Percentiles rank a stretch among this genome's conserved stretches.
Evolutionary conservation across 148 eudicot genomes (phyloP).

Genomic region (Suaeda aralocaspica): DNA sequence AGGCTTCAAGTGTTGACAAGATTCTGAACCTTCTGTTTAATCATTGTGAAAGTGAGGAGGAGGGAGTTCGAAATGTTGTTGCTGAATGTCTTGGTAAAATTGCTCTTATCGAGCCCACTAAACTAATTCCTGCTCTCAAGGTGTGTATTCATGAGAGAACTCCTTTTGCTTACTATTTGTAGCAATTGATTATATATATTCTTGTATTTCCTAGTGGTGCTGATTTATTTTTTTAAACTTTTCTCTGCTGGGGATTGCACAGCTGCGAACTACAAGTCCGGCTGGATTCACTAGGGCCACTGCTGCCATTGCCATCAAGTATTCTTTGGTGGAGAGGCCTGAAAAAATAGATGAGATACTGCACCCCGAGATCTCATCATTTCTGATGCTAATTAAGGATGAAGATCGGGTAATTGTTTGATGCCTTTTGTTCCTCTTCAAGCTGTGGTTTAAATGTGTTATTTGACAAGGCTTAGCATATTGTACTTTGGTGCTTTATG

Average conservation of each 20-base stretch:
- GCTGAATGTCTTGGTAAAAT: constrained; percentile 98
- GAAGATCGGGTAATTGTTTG: constrained; percentile 65
- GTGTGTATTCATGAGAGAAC: constrained; percentile 28
- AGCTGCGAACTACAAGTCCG: constrained; percentile 67
- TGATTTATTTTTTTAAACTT: constrained; percentile 6
- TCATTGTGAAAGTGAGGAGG: constrained; percentile 98
- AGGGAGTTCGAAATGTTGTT: constrained; percentile 98
- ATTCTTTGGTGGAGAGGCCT: constrained; percentile 90
- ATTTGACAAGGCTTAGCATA: background rate
- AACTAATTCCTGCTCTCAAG: constrained; percentile 94
- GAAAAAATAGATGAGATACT: constrained; percentile 85
- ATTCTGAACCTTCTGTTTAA: constrained; percentile 81
- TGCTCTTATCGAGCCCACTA: constrained; percentile 85
- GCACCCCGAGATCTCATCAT: constrained; percentile 88
- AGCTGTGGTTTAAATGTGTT: background rate
- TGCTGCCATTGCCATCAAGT: constrained; percentile 83
- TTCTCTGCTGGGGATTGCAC: constrained; percentile 11
- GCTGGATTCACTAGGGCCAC: constrained; percentile 97
- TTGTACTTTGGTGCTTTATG: background rate
- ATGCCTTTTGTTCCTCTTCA: background rate
- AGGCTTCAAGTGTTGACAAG: constrained; percentile 93
- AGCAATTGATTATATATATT: background rate
- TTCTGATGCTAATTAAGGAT: constrained; percentile 89
- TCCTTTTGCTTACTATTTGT: background rate
- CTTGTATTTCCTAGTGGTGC: background rate